phyloP scores from a whole-genome alignment of 345 rosid genomes.

The Eucalyptus sp. region DNA sequence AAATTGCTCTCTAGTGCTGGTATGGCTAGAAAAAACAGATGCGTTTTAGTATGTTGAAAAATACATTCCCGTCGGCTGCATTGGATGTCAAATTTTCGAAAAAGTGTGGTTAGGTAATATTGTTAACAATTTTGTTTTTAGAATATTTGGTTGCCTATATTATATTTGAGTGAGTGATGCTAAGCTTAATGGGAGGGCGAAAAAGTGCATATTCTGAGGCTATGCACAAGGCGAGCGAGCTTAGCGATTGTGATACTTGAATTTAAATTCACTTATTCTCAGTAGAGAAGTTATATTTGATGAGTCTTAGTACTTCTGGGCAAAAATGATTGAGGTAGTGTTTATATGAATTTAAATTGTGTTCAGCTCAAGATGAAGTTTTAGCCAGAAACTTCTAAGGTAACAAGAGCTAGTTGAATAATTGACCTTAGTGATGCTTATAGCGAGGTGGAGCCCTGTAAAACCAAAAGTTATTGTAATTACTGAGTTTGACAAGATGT shows the following conservation, averaged over 20 bases:
- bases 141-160: not conserved
- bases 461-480: not conserved
- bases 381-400: not conserved
- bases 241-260: not conserved
- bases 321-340: too few relatives aligned
- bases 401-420: too few relatives aligned
- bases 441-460: not conserved
- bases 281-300: not conserved
- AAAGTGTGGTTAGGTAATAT: not conserved
- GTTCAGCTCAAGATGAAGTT: not conserved
- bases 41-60: too few relatives aligned
- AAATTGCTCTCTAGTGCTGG: too few relatives aligned
- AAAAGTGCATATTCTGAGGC: not conserved
- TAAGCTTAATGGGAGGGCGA: not conserved
- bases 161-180: not conserved
- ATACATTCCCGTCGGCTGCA: not conserved
- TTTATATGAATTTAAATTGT: too few relatives aligned
- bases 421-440: not conserved
- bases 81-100: not conserved
- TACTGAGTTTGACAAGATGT: too few relatives aligned
- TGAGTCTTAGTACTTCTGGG: not conserved
- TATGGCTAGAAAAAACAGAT: not conserved
- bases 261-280: not conserved
- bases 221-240: not conserved
- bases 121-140: not conserved